Evolutionary conservation across 441 rosid genomes (phyloP).

Genomic region (Metrosideros polymorpha): DNA sequence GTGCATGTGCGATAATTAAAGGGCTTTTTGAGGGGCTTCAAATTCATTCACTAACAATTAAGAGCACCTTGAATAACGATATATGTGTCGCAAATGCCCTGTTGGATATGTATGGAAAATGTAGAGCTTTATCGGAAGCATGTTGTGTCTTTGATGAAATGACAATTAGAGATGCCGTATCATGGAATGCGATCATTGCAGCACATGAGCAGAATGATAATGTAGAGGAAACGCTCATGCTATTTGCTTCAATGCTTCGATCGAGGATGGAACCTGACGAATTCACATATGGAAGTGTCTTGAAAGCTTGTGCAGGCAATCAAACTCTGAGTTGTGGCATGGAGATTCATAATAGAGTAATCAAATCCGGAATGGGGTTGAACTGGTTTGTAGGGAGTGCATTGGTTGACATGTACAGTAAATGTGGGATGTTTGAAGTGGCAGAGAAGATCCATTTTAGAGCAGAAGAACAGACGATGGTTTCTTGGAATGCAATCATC

Average conservation of each 20-base stretch:
- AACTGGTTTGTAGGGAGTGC: constrained; percentile 67
- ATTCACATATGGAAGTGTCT: constrained; percentile 82
- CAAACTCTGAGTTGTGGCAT: constrained; percentile 43
- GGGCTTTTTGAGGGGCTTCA: constrained; percentile 62
- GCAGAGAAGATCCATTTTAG: constrained; percentile 60
- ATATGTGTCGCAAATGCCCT: constrained; percentile 76
- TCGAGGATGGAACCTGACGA: constrained; percentile 68
- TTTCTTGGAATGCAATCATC: constrained; percentile 88
- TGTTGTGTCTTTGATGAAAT: constrained; percentile 51
- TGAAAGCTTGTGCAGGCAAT: constrained; percentile 64
- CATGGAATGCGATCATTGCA: constrained; percentile 91
- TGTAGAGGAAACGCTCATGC: constrained; percentile 40
- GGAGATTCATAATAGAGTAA: constrained; percentile 60
- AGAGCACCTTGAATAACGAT: constrained; percentile 33
- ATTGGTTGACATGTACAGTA: constrained; percentile 84
- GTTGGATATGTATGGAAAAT: constrained; percentile 90
- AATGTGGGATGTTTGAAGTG: constrained; percentile 63
- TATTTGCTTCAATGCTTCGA: constrained; percentile 56
- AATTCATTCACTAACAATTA: constrained; percentile 54
- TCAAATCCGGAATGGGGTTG: constrained; percentile 63
- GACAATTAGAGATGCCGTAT: constrained; percentile 65
- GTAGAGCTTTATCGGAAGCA: constrained; percentile 72
- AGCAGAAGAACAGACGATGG: constrained; percentile 41
- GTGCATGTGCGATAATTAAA: constrained; percentile 64
- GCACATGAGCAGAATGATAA: constrained; percentile 72